phyloP scores from a whole-genome alignment of 2,329 filamentous ascomycete species.

The Aspergillus sp. region DNA sequence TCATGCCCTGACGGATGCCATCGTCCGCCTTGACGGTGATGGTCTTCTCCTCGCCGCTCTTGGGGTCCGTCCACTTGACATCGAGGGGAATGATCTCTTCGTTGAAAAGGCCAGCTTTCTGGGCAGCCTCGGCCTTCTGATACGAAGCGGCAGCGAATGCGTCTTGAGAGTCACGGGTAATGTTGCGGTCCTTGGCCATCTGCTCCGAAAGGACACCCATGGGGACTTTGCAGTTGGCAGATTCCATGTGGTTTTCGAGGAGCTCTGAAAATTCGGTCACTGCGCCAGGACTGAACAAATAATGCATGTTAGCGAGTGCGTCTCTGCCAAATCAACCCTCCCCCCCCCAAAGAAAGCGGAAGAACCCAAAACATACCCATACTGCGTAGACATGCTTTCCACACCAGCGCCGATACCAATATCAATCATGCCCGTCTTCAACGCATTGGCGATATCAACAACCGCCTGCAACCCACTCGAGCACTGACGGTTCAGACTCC shows the following conservation, averaged over 20 bases:
- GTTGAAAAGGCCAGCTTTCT: constrained; percentile 81
- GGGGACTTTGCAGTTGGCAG: constrained; percentile 93
- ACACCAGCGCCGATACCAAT: constrained; percentile 89
- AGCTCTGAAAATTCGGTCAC: constrained; percentile 89
- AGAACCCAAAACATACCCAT: constrained; percentile 55
- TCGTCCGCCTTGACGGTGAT: constrained; percentile 81
- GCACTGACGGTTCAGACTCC: constrained; percentile 87
- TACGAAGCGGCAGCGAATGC: constrained; percentile 90
- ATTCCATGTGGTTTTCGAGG: constrained; percentile 69
- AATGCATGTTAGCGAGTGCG: no score
- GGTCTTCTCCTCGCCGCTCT: constrained; percentile 75
- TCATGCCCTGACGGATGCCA: constrained; percentile 77
- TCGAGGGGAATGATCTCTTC: constrained; percentile 83
- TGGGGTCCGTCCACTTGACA: constrained; percentile 82
- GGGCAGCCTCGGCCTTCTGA: constrained; percentile 78
- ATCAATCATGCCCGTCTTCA: constrained; percentile 87
- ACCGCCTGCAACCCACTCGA: constrained; percentile 86
- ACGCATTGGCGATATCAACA: constrained; percentile 89
- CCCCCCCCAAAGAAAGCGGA: background rate
- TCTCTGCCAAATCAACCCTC: no score
- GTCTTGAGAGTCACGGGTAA: constrained; percentile 69
- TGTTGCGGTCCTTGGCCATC: constrained; percentile 79
- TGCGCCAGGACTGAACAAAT: constrained; percentile 56
- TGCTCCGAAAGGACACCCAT: constrained; percentile 92
- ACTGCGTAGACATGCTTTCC: constrained; percentile 91